Percentiles rank a stretch among this genome's conserved stretches.
Evolutionary conservation across 2,329 filamentous ascomycete genomes (phyloP).

Genomic region (Endoconidiophora polonica): DNA sequence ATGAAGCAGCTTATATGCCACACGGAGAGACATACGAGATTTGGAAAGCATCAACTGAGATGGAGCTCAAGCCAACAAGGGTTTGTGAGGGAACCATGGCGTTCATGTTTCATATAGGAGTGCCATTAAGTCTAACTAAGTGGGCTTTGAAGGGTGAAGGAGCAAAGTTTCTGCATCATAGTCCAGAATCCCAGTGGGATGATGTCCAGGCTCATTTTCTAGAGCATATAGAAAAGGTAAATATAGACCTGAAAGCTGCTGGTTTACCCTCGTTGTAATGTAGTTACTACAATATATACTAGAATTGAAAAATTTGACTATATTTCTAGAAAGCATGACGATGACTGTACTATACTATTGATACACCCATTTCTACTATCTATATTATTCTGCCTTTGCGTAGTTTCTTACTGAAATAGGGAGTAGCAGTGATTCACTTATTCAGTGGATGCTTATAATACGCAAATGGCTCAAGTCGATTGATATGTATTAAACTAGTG

Average conservation of each 20-base stretch:
- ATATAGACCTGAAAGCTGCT: slow-evolving; percentile 14
- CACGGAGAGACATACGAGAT: slow-evolving; percentile 21
- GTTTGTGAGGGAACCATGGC: slow-evolving; percentile 30
- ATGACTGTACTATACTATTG: too few species aligned
- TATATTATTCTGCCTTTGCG: too few species aligned
- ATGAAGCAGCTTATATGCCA: slow-evolving; percentile 22
- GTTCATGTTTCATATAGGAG: slow-evolving; percentile 28
- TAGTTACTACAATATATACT: too few species aligned
- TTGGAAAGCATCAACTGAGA: slow-evolving; percentile 21
- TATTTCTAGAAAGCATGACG: too few species aligned
- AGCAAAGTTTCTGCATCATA: slow-evolving; percentile 13
- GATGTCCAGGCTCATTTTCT: slow-evolving; percentile 17
- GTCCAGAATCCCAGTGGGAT: slow-evolving; percentile 15
- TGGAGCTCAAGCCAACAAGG: slow-evolving; percentile 26
- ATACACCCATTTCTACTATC: too few species aligned
- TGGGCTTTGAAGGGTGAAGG: slow-evolving; percentile 17
- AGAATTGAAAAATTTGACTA: too few species aligned
- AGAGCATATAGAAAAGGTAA: slow-evolving; percentile 17
- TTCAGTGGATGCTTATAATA: too few species aligned
- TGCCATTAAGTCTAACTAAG: slow-evolving; percentile 16
- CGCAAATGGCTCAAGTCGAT: too few species aligned
- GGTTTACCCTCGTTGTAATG: too few species aligned
- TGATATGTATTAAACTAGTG: too few species aligned
- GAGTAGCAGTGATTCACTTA: too few species aligned
- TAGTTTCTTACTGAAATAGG: too few species aligned